A percentile compares a stretch with the other conserved stretches of the same genome.
These are phyloP conservation scores for Sonneratia caseolaris DNA, from an alignment of 345 rosid genomes.

Conservation along the genomic window DNA sequence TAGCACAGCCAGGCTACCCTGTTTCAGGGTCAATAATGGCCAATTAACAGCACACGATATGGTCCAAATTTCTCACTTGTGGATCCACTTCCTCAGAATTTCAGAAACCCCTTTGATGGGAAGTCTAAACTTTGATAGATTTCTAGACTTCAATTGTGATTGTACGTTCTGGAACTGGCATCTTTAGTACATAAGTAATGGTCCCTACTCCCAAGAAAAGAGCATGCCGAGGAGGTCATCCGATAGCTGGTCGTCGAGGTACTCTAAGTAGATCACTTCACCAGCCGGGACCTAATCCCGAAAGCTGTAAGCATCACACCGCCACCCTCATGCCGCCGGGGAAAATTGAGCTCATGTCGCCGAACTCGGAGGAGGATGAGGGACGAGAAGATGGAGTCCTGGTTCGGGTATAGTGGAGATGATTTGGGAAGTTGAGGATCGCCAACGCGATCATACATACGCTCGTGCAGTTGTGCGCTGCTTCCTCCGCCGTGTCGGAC, in stretches of 20 bases:
- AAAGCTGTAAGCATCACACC: not conserved
- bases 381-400: slow-evolving; percentile 6
- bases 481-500: slow-evolving; percentile 45
- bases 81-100: too few species aligned
- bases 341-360: not conserved
- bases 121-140: too few species aligned
- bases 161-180: too few species aligned
- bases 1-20: too few species aligned
- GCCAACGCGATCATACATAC: slow-evolving; percentile 39
- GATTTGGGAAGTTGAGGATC: slow-evolving; percentile 61
- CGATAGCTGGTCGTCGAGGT: slow-evolving; percentile 50
- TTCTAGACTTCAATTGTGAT: too few species aligned
- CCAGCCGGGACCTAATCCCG: not conserved
- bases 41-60: too few species aligned
- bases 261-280: slow-evolving; percentile 71
- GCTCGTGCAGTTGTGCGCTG: slow-evolving; percentile 31
- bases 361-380: not conserved
- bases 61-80: too few species aligned
- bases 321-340: slow-evolving; percentile 5
- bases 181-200: too few species aligned
- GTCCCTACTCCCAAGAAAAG: too few species aligned
- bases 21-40: too few species aligned
- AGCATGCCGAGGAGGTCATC: slow-evolving; percentile 50
- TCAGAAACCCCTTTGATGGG: too few species aligned
- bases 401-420: slow-evolving; percentile 19